These are phyloP conservation scores for Termitomyces eurrhizus DNA, from an alignment of 768 basidiomycete genomes.

Conservation along the genomic window DNA sequence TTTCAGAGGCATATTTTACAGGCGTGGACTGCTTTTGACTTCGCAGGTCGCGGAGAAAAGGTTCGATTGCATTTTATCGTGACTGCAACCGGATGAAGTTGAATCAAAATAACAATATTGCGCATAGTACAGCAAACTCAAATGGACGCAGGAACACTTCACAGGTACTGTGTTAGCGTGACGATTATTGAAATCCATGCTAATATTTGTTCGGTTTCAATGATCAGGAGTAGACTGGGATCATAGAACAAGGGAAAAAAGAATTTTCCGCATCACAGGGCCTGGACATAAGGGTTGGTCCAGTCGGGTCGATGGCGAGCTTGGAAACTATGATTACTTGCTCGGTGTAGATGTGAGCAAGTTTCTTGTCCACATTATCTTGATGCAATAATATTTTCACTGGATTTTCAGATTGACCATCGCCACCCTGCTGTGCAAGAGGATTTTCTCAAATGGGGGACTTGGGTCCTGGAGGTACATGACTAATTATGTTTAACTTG, in stretches of 20 bases:
- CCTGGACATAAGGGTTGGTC: slow-evolving; percentile 79
- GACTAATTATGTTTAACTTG: neutral
- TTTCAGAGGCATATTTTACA: slow-evolving; percentile 21
- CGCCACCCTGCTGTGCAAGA: slow-evolving; percentile 75
- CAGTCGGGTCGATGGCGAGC: slow-evolving; percentile 69
- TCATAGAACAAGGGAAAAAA: slow-evolving; percentile 53
- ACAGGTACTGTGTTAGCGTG: slow-evolving; percentile 44
- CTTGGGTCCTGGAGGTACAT: slow-evolving; percentile 61
- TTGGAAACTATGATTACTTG: slow-evolving; percentile 87
- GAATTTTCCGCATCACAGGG: slow-evolving; percentile 70
- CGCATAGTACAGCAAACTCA: slow-evolving; percentile 62
- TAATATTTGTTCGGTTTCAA: neutral
- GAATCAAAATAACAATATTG: neutral
- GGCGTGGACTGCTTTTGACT: slow-evolving; percentile 89
- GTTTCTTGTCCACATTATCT: slow-evolving; percentile 16
- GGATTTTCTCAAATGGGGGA: slow-evolving; percentile 74
- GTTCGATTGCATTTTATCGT: slow-evolving; percentile 29
- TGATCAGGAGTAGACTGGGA: slow-evolving; percentile 80
- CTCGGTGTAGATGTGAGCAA: slow-evolving; percentile 71
- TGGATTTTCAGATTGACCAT: slow-evolving; percentile 65
- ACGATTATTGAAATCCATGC: neutral
- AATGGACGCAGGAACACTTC: slow-evolving; percentile 78
- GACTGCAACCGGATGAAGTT: neutral
- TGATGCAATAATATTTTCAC: neutral
- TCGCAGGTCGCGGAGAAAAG: slow-evolving; percentile 70